phyloP scores from a whole-genome alignment of 768 basidiomycete species.

The Mycena vulgaris region DNA sequence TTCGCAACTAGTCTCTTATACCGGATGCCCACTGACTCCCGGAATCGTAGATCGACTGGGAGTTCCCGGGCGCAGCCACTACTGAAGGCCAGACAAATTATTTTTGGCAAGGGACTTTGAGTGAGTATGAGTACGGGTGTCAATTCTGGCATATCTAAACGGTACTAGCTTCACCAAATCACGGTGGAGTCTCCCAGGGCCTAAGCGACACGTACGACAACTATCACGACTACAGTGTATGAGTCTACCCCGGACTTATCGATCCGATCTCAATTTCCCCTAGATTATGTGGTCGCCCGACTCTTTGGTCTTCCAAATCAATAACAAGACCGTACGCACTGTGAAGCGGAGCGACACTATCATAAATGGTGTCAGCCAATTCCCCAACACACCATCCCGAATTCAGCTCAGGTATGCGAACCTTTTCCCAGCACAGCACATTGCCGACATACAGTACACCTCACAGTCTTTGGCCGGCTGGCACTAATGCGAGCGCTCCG shows the following conservation, averaged over 20 bases:
- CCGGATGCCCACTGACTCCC: not conserved
- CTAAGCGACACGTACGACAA: slow-evolving; percentile 75
- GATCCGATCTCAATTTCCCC: not conserved
- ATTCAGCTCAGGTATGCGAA: slow-evolving; percentile 79
- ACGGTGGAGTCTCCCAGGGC: slow-evolving; percentile 64
- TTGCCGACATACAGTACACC: slow-evolving; percentile 32
- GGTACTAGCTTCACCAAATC: slow-evolving; percentile 48
- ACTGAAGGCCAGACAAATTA: slow-evolving; percentile 83
- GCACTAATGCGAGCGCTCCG: slow-evolving; percentile 67
- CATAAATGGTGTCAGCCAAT: slow-evolving; percentile 69
- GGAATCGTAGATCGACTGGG: slow-evolving; percentile 79
- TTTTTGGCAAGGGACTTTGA: slow-evolving; percentile 82
- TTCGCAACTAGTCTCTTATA: not conserved
- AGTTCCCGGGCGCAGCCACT: slow-evolving; percentile 78
- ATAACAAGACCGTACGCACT: slow-evolving; percentile 79
- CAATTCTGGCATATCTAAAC: not conserved
- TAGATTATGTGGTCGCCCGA: slow-evolving; percentile 88
- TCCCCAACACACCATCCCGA: slow-evolving; percentile 84
- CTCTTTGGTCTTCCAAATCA: slow-evolving; percentile 74
- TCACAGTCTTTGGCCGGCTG: slow-evolving; percentile 82
- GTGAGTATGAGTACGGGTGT: slow-evolving; percentile 44
- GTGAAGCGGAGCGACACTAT: slow-evolving; percentile 71
- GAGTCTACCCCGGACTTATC: slow-evolving; percentile 40
- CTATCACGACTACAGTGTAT: slow-evolving; percentile 83
- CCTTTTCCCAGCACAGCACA: not conserved